These are phyloP conservation scores for Salix viminalis DNA, from an alignment of 345 rosid species.

Conservation along the genomic window DNA sequence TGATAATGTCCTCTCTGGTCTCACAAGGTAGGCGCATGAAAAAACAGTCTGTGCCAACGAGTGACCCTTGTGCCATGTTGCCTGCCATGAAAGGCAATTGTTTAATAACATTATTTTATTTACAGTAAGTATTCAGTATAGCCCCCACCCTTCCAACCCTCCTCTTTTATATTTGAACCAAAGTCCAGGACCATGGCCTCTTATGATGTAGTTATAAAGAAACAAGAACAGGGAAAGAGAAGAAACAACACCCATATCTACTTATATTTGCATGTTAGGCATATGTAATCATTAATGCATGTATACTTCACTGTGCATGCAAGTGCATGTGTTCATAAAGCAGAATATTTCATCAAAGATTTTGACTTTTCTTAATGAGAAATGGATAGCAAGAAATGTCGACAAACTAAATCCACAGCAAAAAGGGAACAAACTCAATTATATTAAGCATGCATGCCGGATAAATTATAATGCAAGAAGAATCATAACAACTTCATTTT, in stretches of 20 bases:
- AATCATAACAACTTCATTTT: neutral
- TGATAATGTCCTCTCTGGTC: conserved; percentile 83
- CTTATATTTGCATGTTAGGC: neutral
- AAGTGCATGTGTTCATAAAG: neutral
- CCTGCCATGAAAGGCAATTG: conserved; percentile 52
- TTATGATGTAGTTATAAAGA: neutral
- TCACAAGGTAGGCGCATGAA: conserved; percentile 91
- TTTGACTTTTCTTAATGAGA: neutral
- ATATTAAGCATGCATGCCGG: neutral
- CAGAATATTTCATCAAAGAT: neutral
- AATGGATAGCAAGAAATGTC: neutral
- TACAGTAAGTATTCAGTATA: neutral
- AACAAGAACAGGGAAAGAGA: neutral
- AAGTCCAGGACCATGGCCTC: neutral
- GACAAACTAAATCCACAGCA: neutral
- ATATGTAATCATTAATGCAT: neutral
- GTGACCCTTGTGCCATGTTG: conserved; percentile 98
- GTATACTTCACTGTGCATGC: neutral
- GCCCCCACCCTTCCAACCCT: neutral
- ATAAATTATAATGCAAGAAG: neutral
- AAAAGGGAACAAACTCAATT: neutral
- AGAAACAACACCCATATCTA: neutral
- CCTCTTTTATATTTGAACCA: neutral
- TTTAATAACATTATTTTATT: conserved; percentile 6
- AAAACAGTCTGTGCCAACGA: conserved; percentile 97